Evolutionary conservation across 1,284 basidiomycete genomes (phyloP), one percentile per base, ranked within the genome.

Genomic region (Spongispora temasekensis): DNA sequence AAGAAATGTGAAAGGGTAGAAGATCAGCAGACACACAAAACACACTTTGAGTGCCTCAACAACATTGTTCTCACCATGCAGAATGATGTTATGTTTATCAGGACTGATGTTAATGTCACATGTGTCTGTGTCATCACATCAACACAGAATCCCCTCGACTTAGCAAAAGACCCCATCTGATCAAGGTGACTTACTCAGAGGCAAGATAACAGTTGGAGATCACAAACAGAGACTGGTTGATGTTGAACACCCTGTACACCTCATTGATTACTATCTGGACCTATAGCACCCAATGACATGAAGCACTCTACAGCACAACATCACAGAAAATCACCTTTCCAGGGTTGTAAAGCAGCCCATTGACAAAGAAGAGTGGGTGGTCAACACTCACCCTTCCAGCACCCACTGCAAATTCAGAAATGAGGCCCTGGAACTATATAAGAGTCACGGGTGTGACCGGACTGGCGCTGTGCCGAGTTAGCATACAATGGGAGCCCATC

Each of bases 101-200:
- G 97, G 97, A 66, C 90, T 95, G 63, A 99, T 93, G 68, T 99
- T 99, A 72, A 99, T 89, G 71, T 99, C 97, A 68, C 92, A 95
- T 1, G 88, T 82, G 62, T 91, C 94, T 94, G 52, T 17, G n/a
- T 52, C 21, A 1, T 19, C 28, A 25, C 15, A 44, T 63, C 52
- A 69, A 42, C 15, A 19, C 37, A 17, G 42, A 51, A 34, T 37
- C 17, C 37, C 17, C 21, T 30, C 2, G 5, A 42, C 32, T 19
- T 10, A 35, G 31, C 12, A 27, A 3, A 13, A 6, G 30, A 15
- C 2, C 2, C 10, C 25, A 19, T 31, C 23, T 30, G 19, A 23
- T 46, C 32, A 5, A 48, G n/a, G 46, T 50, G 59, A 88, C 88
- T 15, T 61, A 93, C 92, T 83, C 6, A 88, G 87, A 0, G 93